phyloP scores from a whole-genome alignment of 2,329 filamentous ascomycete species.

The Penicillium olsonii region DNA sequence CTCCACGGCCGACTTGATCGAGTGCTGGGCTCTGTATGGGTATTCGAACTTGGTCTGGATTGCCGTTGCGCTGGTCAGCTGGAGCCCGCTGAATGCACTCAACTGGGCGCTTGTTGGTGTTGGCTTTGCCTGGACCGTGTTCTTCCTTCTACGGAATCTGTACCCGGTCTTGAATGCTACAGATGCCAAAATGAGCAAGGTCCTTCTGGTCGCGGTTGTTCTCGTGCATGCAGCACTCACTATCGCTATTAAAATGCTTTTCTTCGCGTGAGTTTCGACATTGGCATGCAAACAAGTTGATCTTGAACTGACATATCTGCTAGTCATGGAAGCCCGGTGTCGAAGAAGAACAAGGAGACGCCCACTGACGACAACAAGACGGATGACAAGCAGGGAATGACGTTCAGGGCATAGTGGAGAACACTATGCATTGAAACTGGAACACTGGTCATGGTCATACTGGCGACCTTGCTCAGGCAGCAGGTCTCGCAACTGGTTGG shows the following conservation, averaged over 20 bases:
- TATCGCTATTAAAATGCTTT: conserved; percentile 92
- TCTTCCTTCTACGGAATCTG: conserved; percentile 81
- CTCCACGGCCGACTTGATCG: conserved; percentile 87
- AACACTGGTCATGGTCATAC: conserved; percentile 6
- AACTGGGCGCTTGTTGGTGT: conserved; percentile 94
- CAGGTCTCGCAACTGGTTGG: conserved; percentile 11
- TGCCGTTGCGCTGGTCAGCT: conserved; percentile 85
- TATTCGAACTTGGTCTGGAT: conserved; percentile 98
- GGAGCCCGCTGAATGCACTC: conserved; percentile 79
- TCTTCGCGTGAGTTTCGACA: conserved; percentile 69
- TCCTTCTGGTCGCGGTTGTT: conserved; percentile 80
- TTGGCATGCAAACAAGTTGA: conserved; percentile 10
- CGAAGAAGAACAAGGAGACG: conserved; percentile 43
- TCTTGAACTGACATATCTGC: conserved; percentile 36
- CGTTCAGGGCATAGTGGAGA: conserved; percentile 23
- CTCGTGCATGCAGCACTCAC: conserved; percentile 84
- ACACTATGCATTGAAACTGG: conserved; percentile 1
- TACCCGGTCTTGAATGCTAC: conserved; percentile 92
- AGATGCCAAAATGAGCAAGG: conserved; percentile 87
- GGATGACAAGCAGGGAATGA: conserved; percentile 33
- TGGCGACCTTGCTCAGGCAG: conserved; percentile 23
- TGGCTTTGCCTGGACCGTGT: conserved; percentile 78
- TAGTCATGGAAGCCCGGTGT: conserved; percentile 64
- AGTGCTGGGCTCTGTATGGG: conserved; percentile 94
- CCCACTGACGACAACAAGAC: conserved; percentile 31